Evolutionary conservation across 148 eudicot species (phyloP), one percentile per base, ranked within the genome.

Genomic region (Talinum fruticosum): DNA sequence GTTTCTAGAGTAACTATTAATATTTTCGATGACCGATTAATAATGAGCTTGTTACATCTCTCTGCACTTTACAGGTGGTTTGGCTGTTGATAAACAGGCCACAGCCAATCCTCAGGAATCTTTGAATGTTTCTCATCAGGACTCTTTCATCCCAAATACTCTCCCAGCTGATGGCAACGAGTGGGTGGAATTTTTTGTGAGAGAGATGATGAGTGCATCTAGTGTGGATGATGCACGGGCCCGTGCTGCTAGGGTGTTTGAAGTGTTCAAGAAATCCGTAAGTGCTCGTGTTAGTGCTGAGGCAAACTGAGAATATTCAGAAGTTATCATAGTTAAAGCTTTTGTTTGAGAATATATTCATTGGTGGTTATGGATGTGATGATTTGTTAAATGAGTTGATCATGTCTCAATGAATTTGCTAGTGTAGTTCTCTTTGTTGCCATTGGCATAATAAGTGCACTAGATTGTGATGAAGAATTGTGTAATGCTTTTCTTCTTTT

Each of bases 151-250:
- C 23, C 81, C 83, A 28, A 82, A 72, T 51, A 78, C 51, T 73
- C 80, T 87, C 45, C 92, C 92, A n/a, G 68, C 73, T 12, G 86
- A 87, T 85, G 97, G 96, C 62, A 80, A 79, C 37, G 89, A 87
- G 68, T 93, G 98, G 98, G 98, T 93, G 84, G 98, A 93, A 51
- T 70, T 88, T 62, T 80, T 93, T 53, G 89, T 93, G 41, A 81
- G 79, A 72, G 96, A 93, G 85, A 93, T 88, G 89, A 84, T 38
- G 75, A 80, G 86, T 87, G 92, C 98, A 28, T 83, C 89, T 19
- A 88, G 88, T 75, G 75, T 87, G 73, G 93, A 89, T 75, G 96
- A 93, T 82, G 96, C 96, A 67, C 91, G 87, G 62, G 75, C 75
- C 51, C 90, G 96, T 73, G 93, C 96, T n/a, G 79, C 88, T 64